Evolutionary conservation across 305 asterid genomes (phyloP).

Genomic region (Fraxinus nigra): DNA sequence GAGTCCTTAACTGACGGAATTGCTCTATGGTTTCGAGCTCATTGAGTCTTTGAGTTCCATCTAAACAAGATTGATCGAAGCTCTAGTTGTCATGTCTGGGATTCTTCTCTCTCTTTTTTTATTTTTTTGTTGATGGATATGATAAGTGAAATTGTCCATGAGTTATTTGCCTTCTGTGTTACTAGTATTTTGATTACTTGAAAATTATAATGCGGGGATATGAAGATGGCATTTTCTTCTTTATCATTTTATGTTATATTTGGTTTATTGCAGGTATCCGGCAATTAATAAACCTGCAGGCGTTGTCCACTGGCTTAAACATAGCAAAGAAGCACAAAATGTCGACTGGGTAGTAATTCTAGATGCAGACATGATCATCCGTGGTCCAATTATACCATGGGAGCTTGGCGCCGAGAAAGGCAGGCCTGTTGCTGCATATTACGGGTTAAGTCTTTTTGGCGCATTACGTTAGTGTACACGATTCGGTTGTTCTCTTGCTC

Average conservation of each 20-base stretch:
- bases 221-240: neutral
- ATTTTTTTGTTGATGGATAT: neutral
- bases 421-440: slow-evolving; percentile 90
- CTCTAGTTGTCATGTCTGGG: neutral
- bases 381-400: slow-evolving; percentile 97
- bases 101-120: neutral
- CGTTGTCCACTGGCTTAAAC: slow-evolving; percentile 82
- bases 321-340: slow-evolving; percentile 81
- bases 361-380: slow-evolving; percentile 91
- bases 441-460: slow-evolving; percentile 54
- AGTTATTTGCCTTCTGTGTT: neutral
- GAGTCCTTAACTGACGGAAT: neutral
- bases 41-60: neutral
- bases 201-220: neutral
- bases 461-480: neutral
- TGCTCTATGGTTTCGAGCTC: neutral
- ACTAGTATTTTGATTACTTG: neutral
- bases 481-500: neutral
- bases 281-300: slow-evolving; percentile 98
- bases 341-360: slow-evolving; percentile 97
- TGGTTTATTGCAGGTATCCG: slow-evolving; percentile 70
- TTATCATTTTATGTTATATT: neutral
- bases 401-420: slow-evolving; percentile 99
- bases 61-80: neutral
- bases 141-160: neutral